These are phyloP conservation scores for Dictyostelium gargantuum DNA, from an alignment of 208 protist species.

Conservation along the genomic window DNA sequence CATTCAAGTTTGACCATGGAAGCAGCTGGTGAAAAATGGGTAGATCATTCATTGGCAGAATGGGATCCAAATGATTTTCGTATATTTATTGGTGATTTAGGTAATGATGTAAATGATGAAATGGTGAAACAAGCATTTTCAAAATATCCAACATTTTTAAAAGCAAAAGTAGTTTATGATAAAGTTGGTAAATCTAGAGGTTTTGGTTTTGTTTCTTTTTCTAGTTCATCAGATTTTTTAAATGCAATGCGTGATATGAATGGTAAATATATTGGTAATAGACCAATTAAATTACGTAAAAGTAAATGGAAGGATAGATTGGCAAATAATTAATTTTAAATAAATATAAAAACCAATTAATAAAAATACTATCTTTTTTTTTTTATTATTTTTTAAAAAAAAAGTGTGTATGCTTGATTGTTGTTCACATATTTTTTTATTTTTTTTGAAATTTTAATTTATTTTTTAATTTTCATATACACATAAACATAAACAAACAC, in stretches of 20 bases:
- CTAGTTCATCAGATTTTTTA: constrained; percentile 68
- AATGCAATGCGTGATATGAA: constrained; percentile 79
- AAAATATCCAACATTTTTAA: constrained; percentile 75
- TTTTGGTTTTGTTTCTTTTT: constrained; percentile 83
- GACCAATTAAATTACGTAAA: constrained; percentile 65
- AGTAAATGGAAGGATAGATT: constrained; percentile 52
- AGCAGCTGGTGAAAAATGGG: constrained; percentile 30
- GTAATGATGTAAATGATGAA: constrained; percentile 82
- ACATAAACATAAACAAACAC: too few species aligned
- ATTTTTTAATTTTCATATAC: too few species aligned
- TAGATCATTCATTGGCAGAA: constrained; percentile 37
- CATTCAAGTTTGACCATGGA: not conserved
- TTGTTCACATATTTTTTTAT: too few species aligned
- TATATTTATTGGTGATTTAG: constrained; percentile 80
- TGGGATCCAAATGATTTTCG: constrained; percentile 70
- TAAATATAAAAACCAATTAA: too few species aligned
- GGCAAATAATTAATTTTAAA: not conserved
- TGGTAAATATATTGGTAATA: constrained; percentile 72
- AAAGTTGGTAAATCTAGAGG: constrained; percentile 78
- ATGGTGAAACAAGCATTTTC: constrained; percentile 70
- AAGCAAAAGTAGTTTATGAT: constrained; percentile 71
- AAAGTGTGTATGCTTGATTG: too few species aligned
- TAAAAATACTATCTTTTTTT: too few species aligned
- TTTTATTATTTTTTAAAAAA: too few species aligned
- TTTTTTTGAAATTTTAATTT: too few species aligned